Evolutionary conservation across 2,329 filamentous ascomycete species (phyloP).

Genomic region (Laburnicola sp.): DNA sequence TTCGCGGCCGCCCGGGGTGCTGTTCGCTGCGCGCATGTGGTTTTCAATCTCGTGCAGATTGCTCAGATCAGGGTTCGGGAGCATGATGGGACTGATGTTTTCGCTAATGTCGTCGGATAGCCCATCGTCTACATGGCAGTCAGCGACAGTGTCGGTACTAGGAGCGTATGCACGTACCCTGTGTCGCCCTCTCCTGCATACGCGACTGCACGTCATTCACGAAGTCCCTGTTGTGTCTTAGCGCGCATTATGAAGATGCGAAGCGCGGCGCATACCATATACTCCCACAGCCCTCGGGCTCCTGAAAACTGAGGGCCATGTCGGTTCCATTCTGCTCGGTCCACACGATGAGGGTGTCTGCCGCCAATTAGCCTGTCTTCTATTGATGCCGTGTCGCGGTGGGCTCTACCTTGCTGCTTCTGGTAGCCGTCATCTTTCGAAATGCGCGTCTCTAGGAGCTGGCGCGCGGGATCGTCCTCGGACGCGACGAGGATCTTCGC

Average conservation of each 20-base stretch:
- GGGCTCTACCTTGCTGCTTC: conserved; percentile 83
- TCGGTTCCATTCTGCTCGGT: conserved; percentile 88
- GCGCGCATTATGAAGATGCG: conserved; percentile 9
- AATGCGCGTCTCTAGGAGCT: conserved; percentile 86
- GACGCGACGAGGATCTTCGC: conserved; percentile 88
- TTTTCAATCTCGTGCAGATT: conserved; percentile 84
- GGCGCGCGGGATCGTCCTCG: conserved; percentile 83
- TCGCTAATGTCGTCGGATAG: conserved; percentile 89
- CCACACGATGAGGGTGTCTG: conserved; percentile 98
- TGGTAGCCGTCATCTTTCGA: conserved; percentile 95
- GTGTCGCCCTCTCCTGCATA: conserved; percentile 61
- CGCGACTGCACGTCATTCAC: conserved; percentile 82
- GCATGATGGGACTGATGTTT: conserved; percentile 66
- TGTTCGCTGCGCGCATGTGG: conserved; percentile 77
- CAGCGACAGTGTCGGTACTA: conserved; percentile 13
- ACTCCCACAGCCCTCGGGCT: conserved; percentile 86
- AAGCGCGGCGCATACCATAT: conserved; percentile 70
- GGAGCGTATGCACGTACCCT: conserved; percentile 55
- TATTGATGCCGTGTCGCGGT: neutral
- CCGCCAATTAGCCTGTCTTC: conserved; percentile 23
- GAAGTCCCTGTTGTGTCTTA: conserved; percentile 71
- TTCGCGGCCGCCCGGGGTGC: conserved; percentile 75
- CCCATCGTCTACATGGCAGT: conserved; percentile 68
- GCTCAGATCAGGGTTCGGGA: conserved; percentile 77
- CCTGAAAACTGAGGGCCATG: conserved; percentile 98